A percentile compares a stretch with the other conserved stretches of the same genome.
phyloP scores from a whole-genome alignment of 2,329 filamentous ascomycete species.

The Fusarium decemcellulare region DNA sequence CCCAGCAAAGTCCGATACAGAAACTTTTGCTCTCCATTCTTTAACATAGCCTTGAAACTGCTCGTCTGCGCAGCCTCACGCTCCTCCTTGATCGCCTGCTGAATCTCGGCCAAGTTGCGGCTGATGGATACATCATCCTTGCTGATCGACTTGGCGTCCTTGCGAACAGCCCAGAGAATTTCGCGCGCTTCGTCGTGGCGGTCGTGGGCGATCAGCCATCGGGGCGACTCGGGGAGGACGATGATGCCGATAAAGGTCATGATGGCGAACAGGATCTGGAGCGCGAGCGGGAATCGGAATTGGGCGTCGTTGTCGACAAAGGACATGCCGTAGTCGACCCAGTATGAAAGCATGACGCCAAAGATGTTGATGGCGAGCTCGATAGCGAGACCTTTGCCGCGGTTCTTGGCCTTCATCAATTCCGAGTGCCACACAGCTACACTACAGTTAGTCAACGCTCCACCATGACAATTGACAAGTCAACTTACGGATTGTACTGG shows the following conservation, averaged over 20 bases:
- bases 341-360: slow-evolving; percentile 53
- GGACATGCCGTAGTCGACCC: slow-evolving; percentile 57
- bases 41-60: slow-evolving; percentile 54
- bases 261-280: slow-evolving; percentile 60
- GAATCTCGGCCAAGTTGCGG: slow-evolving; percentile 53
- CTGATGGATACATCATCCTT: slow-evolving; percentile 47
- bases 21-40: slow-evolving; percentile 59
- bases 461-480: background rate
- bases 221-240: slow-evolving; percentile 61
- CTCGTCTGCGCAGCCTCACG: slow-evolving; percentile 52
- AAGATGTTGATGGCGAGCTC: slow-evolving; percentile 57
- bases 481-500: slow-evolving; percentile 59
- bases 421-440: slow-evolving; percentile 60
- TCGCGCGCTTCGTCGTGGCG: slow-evolving; percentile 58
- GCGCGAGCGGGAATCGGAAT: slow-evolving; percentile 61
- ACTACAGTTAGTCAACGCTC: background rate
- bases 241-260: slow-evolving; percentile 51
- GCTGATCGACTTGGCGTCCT: slow-evolving; percentile 43
- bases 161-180: slow-evolving; percentile 51
- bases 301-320: slow-evolving; percentile 53
- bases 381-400: slow-evolving; percentile 50
- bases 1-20: slow-evolving; percentile 57
- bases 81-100: slow-evolving; percentile 57
- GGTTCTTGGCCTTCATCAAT: slow-evolving; percentile 55
- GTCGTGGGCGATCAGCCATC: slow-evolving; percentile 56